phyloP scores from a whole-genome alignment of 352 stramenopile genomes.

The Phytophthora citrophthora region DNA sequence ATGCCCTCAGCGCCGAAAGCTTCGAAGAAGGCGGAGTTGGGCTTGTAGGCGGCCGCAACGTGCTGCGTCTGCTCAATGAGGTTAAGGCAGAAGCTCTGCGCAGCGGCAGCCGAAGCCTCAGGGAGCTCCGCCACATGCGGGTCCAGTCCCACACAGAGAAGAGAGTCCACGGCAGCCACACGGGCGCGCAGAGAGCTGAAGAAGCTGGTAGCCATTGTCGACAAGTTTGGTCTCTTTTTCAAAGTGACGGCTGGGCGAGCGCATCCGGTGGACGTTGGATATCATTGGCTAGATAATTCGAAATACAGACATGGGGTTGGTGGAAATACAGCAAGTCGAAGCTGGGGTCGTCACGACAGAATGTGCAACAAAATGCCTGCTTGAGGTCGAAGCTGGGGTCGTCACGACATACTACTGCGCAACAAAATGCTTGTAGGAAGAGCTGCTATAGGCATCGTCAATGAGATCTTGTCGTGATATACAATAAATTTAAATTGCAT shows the following conservation, averaged over 20 bases:
- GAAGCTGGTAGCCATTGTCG: conserved; percentile 62
- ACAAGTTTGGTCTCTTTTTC: not conserved
- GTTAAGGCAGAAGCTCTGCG: conserved; percentile 94
- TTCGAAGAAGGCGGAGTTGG: conserved; percentile 99
- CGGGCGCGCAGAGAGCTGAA: conserved; percentile 89
- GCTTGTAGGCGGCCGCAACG: conserved; percentile 97
- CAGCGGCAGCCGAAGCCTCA: conserved; percentile 85
- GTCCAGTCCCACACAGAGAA: conserved; percentile 98
- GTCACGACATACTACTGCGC: too few species aligned
- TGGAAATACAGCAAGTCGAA: conserved; percentile 2
- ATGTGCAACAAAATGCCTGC: too few species aligned
- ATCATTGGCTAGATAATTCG: conserved; percentile 5
- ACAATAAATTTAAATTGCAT: too few species aligned
- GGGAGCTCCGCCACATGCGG: conserved; percentile 91
- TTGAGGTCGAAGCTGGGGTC: too few species aligned
- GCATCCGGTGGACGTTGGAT: not conserved
- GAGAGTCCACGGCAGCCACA: conserved; percentile 92
- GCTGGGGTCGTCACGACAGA: not conserved
- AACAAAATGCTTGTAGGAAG: too few species aligned
- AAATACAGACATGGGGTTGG: conserved; percentile 1
- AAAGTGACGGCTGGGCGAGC: conserved; percentile 17
- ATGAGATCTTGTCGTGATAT: too few species aligned
- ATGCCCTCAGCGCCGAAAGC: conserved; percentile 89
- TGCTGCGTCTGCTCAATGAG: conserved; percentile 96
- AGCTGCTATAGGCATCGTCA: too few species aligned